Evolutionary conservation across 345 rosid genomes (phyloP).

Genomic region (Citrus sp.): DNA sequence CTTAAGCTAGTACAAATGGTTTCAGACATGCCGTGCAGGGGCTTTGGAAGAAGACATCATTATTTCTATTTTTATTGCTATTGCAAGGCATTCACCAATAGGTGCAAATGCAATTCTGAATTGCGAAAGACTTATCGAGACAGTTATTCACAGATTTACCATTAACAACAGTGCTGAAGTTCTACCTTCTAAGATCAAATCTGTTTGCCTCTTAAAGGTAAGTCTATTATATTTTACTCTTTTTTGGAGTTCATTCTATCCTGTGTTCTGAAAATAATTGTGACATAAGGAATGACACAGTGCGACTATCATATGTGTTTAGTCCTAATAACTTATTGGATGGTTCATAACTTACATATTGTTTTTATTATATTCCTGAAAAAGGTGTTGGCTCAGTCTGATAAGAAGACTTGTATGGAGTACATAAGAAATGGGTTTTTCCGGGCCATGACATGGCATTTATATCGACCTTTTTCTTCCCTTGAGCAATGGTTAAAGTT

Average conservation of each 20-base stretch:
- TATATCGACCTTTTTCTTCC: constrained; percentile 55
- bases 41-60: constrained; percentile 54
- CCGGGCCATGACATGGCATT: constrained; percentile 62
- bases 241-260: background rate
- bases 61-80: constrained; percentile 58
- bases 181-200: constrained; percentile 55
- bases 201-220: constrained; percentile 73
- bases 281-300: background rate
- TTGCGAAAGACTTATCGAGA: constrained; percentile 66
- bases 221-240: background rate
- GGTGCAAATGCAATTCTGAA: constrained; percentile 68
- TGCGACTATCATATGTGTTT: background rate
- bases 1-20: constrained; percentile 17
- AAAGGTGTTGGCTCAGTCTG: constrained; percentile 75
- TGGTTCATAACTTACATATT: background rate
- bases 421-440: constrained; percentile 52
- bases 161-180: constrained; percentile 36
- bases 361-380: constrained; percentile 1
- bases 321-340: background rate
- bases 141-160: constrained; percentile 58
- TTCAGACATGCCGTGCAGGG: constrained; percentile 53
- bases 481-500: constrained; percentile 66
- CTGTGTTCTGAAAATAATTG: background rate
- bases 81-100: constrained; percentile 89
- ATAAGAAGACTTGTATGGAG: constrained; percentile 50